Base-by-base conservation (phyloP, 2,329 filamentous ascomycete genomes). In the Penicillium sp. region DNA sequence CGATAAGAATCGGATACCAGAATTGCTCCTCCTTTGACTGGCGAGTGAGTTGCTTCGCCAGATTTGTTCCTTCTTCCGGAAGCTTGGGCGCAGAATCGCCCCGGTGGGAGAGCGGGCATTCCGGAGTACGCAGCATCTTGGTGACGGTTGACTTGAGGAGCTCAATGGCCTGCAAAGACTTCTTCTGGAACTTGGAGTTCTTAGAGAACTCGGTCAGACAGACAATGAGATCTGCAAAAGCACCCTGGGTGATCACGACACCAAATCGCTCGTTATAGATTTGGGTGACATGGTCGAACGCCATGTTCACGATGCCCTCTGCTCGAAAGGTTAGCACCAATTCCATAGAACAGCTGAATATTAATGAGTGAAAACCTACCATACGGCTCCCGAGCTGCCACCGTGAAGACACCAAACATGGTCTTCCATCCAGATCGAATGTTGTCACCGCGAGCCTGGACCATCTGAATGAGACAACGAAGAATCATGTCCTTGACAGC, bases 331-430 rank as follows among this genome's bases (percentile, higher is more conserved):
- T 67, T 67, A 70, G 65, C 23, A 13, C 16, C 21, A 29, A 49
- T 43, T 31, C n/a, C 36, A 23, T 29, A 43, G 2, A 7, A n/a
- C 23, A n/a, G 7, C 13, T n/a, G 7, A 31, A 2, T 18, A 29
- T 6, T 6, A 21, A 39, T 4, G 36, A 28, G 33, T 7, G 2
- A 24, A 42, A 33, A 68, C 78, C 62, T 75, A 83, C 81, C 81
- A 68, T 96, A 92, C 15, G 89, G 90, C 68, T 97, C 95, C 56
- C 88, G 83, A 16, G 95, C 94, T 26, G 95, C 94, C 34, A 97
- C 91, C 1, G 93, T 96, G 68, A 99, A 99, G 28, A 96, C 93
- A 4, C 93, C 94, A 73, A 99, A 97, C 93, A 99, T 99, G 18
- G 95, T 97, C 69, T 94, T 88, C 94, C 94, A 99, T 5, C 94